These are phyloP conservation scores for Podochytrium sp. DNA, from an alignment of 192 early-diverging fungal species.

Conservation along the genomic window DNA sequence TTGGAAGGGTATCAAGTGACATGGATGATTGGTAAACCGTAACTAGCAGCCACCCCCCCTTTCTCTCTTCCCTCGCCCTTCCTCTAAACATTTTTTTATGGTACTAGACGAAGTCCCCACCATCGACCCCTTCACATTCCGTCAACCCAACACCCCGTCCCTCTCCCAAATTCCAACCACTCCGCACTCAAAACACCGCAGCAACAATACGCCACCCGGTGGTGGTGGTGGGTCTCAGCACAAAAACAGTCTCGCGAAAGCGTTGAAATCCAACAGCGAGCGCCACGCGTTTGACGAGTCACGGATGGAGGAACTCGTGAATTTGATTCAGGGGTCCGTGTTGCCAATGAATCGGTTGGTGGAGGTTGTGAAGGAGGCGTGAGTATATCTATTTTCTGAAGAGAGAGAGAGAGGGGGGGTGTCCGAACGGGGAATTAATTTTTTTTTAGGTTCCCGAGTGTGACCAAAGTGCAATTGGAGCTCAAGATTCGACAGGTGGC, in stretches of 20 bases:
- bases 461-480: constrained; percentile 25
- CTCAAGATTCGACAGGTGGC: constrained; percentile 22
- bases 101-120: background rate
- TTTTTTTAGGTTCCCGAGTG: constrained; percentile 6
- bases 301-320: background rate
- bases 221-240: background rate
- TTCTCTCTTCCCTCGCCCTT: background rate
- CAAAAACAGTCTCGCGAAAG: constrained; percentile 9
- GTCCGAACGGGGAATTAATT: too few species aligned
- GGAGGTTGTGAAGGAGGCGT: constrained; percentile 12
- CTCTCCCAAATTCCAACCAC: background rate
- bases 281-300: constrained; percentile 15
- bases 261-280: constrained; percentile 13
- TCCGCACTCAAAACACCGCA: background rate
- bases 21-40: constrained; percentile 19
- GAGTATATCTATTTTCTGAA: too few species aligned
- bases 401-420: too few species aligned
- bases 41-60: too few species aligned
- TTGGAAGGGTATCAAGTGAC: background rate
- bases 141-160: background rate
- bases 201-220: background rate
- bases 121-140: constrained; percentile 18
- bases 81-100: too few species aligned
- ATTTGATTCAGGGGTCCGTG: background rate
- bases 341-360: background rate